Evolutionary conservation across 768 basidiomycete species (phyloP), one percentile per base, ranked within the genome.

Genomic region (Strobilomyces echinocephalus): DNA sequence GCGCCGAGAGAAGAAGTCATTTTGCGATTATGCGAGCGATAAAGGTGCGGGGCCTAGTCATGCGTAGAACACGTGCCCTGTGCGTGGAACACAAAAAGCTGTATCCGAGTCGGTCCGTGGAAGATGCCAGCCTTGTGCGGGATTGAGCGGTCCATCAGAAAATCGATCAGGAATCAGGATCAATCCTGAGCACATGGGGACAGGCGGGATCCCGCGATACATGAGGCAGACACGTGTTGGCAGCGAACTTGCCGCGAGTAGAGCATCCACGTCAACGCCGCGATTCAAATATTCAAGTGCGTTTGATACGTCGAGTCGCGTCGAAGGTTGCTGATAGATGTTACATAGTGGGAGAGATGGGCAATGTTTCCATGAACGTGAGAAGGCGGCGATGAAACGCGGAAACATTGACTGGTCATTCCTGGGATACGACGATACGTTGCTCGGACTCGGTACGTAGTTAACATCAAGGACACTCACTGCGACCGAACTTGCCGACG

Each of bases 61-160:
- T 60, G 55, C 43, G 34, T 40, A 21, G 31, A 41, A 60, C 68
- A 69, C 68, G 68, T 70, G 68, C 47, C 39, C 21, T 16, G 28
- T 38, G 58, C 69, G 54, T 68, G 66, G 36, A 46, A 43, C 43
- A 28, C 28, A 35, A 51, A 49, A 24, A 21, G 9, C 47, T 33
- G 44, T 45, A 56, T 28, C 49, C 42, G 47, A 61, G 54, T 55
- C 36, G 12, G 49, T 55, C 54, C 55, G 46, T 53, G 57, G 59
- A 66, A 61, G 39, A 43, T 41, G 31, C 38, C 16, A 39, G 42
- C 49, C 53, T 54, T 53, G 54, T 18, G 43, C 41, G 53, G 53
- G 57, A 44, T 47, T 26, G 48, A 60, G 45, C 15, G 42, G 50
- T 18, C 42, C 40, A 56, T 54, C 57, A 52, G 49, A 53, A 52